Evolutionary conservation across 176 grass and related monocot genomes (phyloP).

Genomic region (Panicum miliaceum): DNA sequence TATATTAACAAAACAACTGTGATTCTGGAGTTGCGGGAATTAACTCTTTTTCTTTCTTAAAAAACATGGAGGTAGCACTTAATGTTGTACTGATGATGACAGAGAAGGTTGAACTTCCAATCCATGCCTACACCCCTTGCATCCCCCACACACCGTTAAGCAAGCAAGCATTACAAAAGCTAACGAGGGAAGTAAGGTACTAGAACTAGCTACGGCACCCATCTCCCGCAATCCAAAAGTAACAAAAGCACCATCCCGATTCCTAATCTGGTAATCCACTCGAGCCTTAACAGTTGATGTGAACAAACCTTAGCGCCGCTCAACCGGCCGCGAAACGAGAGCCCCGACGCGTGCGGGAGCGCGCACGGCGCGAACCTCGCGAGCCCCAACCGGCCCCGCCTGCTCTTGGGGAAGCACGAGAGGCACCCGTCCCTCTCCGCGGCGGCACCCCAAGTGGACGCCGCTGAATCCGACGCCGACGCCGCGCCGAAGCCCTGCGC

Average conservation of each 20-base stretch:
- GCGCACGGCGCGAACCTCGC: constrained; percentile 53
- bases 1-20: background rate
- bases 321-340: constrained; percentile 35
- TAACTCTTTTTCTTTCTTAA: background rate
- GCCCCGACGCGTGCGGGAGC: constrained; percentile 45
- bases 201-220: background rate
- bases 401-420: constrained; percentile 54
- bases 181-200: constrained; percentile 16
- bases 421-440: constrained; percentile 50
- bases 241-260: background rate
- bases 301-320: constrained; percentile 48
- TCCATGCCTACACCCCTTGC: background rate
- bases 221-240: background rate
- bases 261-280: background rate
- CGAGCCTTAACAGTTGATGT: background rate
- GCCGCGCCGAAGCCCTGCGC: constrained; percentile 4
- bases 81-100: background rate
- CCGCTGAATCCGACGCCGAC: background rate
- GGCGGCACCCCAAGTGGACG: constrained; percentile 4
- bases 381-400: constrained; percentile 43
- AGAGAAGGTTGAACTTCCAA: background rate
- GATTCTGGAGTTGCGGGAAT: background rate
- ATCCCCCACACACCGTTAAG: background rate
- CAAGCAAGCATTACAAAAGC: constrained; percentile 13
- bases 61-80: background rate